These are phyloP conservation scores for Amaranthus hypochondriacus DNA, from an alignment of 148 eudicot genomes.

Conservation along the genomic window DNA sequence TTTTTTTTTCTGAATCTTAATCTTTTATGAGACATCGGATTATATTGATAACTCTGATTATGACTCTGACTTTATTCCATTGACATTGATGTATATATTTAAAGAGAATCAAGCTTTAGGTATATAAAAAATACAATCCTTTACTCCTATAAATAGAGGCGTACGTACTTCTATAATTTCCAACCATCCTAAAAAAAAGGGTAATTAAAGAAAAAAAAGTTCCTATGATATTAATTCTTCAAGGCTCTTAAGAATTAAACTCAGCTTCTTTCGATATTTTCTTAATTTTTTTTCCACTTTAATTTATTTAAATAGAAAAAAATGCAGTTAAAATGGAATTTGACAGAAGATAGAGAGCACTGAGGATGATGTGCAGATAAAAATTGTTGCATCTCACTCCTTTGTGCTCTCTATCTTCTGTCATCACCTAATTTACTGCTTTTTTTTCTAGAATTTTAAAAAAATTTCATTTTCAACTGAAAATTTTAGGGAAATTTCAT, in stretches of 20 bases:
- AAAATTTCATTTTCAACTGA: background rate
- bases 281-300: background rate
- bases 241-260: background rate
- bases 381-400: slow-evolving; percentile 26
- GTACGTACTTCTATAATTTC: slow-evolving; percentile 8
- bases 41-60: no score
- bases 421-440: slow-evolving; percentile 20
- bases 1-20: no score
- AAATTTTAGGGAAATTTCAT: no score
- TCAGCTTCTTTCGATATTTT: background rate
- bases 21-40: no score
- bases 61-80: no score
- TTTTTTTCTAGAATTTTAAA: background rate
- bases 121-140: background rate
- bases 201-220: no score
- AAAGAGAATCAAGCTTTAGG: background rate
- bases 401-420: slow-evolving; percentile 41
- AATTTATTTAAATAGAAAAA: background rate
- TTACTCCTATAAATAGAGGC: slow-evolving; percentile 22
- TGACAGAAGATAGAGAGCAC: slow-evolving; percentile 48
- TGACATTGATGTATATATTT: no score
- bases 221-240: no score
- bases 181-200: background rate
- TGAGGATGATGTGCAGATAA: slow-evolving; percentile 30
- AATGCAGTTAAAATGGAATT: slow-evolving; percentile 33